Evolutionary conservation across 2,329 filamentous ascomycete genomes (phyloP), one percentile per base, ranked within the genome.

Genomic region (Nakataea oryzae): DNA sequence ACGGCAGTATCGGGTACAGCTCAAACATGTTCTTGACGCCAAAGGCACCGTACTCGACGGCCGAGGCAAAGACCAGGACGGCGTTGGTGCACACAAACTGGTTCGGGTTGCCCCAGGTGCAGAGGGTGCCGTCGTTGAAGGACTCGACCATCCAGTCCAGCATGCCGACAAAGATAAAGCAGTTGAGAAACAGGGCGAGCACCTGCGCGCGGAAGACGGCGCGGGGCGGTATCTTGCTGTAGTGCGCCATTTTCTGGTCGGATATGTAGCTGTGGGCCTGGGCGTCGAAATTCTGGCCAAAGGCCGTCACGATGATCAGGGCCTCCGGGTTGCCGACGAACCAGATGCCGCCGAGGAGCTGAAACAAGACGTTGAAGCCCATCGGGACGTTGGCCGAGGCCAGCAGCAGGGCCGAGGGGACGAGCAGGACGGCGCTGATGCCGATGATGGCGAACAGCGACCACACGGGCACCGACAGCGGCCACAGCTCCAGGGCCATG

Each of bases 311-410:
- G 62, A 75, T 72, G 55, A 76, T 68, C 63, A 75, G 73, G 17
- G 74, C 74, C 64, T 69, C 66, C 69, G 65, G 67, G 64, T 68
- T 69, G 0, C 66, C 66, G 21, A 67, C 66, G 11, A 68, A 62
- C 21, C 67, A 47, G 47, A 73, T 74, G 17, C 75, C 75, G 1
- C 72, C 74, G 62, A 79, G 72, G 60, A 78, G 73, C 67, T 78
- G 73, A 54, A 77, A 70, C 41, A 78, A 67, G 4, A 73, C 67
- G 21, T 73, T 74, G 4, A 78, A 69, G 0, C 73, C 72, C n/a
- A 78, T 68, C 60, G 76, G 75, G 6, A 75, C 76, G 30, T 76
- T 75, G 2, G 77, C 77, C 55, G 74, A 77, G 27, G 76, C 77
- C 8, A 73, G 75, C 2, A 78, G 68, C 63, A 78, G 73, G 1